Percentiles rank a stretch among this genome's conserved stretches.
Evolutionary conservation across 2,329 filamentous ascomycete species (phyloP).

Genomic region (Fusarium brachygibbosum): DNA sequence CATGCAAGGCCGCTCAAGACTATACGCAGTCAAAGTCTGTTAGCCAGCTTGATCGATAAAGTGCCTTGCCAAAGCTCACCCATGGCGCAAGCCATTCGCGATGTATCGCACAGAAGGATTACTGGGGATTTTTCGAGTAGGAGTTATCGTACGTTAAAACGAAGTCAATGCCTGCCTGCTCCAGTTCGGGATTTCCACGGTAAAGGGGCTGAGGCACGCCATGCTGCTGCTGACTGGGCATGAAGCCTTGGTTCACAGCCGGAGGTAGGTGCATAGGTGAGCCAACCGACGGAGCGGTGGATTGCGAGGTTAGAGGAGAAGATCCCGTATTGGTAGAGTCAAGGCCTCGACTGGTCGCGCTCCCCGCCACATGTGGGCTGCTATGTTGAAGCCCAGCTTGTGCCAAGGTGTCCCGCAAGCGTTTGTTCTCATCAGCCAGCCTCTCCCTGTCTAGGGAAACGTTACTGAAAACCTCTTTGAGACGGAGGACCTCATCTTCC

Average conservation of each 20-base stretch:
- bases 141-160: constrained; percentile 84
- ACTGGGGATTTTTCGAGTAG: constrained; percentile 73
- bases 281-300: constrained; percentile 57
- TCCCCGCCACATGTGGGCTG: constrained; percentile 56
- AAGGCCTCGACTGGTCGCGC: constrained; percentile 67
- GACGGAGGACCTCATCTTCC: constrained; percentile 88
- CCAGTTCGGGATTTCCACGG: constrained; percentile 73
- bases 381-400: constrained; percentile 64
- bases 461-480: constrained; percentile 86
- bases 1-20: constrained; percentile 93
- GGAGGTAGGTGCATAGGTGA: constrained; percentile 49
- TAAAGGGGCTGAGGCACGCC: constrained; percentile 42
- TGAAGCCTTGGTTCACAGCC: constrained; percentile 42
- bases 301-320: constrained; percentile 61
- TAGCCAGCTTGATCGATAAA: constrained; percentile 55
- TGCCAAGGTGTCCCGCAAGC: constrained; percentile 71
- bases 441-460: constrained; percentile 81
- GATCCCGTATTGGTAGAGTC: constrained; percentile 62
- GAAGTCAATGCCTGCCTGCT: constrained; percentile 89
- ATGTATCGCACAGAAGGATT: constrained; percentile 68
- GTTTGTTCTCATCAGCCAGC: constrained; percentile 82
- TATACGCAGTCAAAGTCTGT: constrained; percentile 65
- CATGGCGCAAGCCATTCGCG: constrained; percentile 36
- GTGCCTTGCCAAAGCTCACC: constrained; percentile 41
- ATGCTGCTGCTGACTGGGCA: constrained; percentile 52